Percentiles rank a stretch among this genome's conserved stretches.
These are phyloP conservation scores for Metschnikowia gruessii DNA, from an alignment of 805 yeast genomes.

Conservation along the genomic window DNA sequence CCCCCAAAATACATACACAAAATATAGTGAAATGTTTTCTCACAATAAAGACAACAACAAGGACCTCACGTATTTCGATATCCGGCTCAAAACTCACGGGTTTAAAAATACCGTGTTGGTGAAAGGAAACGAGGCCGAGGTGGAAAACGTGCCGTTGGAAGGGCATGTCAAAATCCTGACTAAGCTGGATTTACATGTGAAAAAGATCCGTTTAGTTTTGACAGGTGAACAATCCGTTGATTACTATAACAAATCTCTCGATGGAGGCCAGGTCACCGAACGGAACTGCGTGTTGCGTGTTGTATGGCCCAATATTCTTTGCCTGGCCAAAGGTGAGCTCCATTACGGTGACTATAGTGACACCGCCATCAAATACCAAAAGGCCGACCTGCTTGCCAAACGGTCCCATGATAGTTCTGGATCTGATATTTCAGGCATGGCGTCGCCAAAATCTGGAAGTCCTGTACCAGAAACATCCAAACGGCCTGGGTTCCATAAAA, in stretches of 20 bases:
- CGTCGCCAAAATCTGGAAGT: constrained; percentile 1
- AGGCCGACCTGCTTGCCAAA: constrained; percentile 18
- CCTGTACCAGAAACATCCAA: constrained; percentile 11
- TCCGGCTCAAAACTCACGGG: constrained; percentile 38
- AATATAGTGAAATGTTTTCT: constrained; percentile 2
- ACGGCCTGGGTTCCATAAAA: constrained; percentile 29
- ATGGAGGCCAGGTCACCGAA: constrained; percentile 37
- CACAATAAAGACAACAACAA: constrained; percentile 17
- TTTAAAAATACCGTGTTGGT: constrained; percentile 42
- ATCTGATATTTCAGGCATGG: constrained; percentile 10
- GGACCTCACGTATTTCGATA: constrained; percentile 35
- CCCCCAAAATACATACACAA: too few relatives aligned
- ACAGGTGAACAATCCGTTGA: constrained; percentile 44
- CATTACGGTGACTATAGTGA: constrained; percentile 44
- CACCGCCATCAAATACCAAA: constrained; percentile 21
- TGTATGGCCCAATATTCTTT: constrained; percentile 49
- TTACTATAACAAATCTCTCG: constrained; percentile 34
- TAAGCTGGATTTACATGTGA: constrained; percentile 41
- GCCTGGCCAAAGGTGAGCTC: constrained; percentile 37
- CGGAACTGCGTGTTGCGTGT: constrained; percentile 40
- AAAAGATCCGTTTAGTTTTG: constrained; percentile 36
- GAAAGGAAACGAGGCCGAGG: constrained; percentile 44
- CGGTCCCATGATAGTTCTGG: constrained; percentile 15
- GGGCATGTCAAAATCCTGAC: constrained; percentile 49
- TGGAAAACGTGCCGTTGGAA: constrained; percentile 40